Conservation (phyloP, 1,284 basidiomycete genomes). For the Wolfiporia cocos region DNA sequence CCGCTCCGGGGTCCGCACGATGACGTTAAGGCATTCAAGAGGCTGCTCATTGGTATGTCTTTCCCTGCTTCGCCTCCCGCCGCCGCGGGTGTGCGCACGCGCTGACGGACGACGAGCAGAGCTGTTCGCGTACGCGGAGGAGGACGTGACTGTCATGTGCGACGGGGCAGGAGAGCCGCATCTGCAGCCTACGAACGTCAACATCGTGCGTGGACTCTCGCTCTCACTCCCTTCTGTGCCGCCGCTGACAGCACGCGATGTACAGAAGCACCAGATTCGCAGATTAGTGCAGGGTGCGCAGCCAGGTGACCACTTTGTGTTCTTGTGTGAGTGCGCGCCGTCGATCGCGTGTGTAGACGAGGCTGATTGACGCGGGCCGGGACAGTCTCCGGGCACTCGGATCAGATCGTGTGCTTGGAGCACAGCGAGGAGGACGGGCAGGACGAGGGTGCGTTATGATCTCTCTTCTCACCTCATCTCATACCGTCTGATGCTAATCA, state of each 20-base stretch:
- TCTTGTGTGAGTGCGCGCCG: conserved; percentile 15
- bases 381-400: conserved; percentile 16
- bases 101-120: neutral
- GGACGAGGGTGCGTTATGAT: conserved; percentile 28
- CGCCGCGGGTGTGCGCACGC: too few relatives aligned
- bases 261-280: conserved; percentile 8
- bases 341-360: too few relatives aligned
- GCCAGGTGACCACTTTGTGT: conserved; percentile 12
- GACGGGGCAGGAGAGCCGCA: too few relatives aligned
- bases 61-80: too few relatives aligned
- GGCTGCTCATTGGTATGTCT: conserved; percentile 11
- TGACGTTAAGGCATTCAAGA: conserved; percentile 7
- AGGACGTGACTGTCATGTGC: conserved; percentile 10
- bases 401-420: conserved; percentile 10
- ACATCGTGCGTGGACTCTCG: too few relatives aligned
- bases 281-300: conserved; percentile 9
- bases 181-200: too few relatives aligned
- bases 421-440: conserved; percentile 14
- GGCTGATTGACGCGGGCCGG: too few relatives aligned
- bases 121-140: conserved; percentile 7
- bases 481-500: too few relatives aligned
- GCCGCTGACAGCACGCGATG: too few relatives aligned
- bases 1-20: conserved; percentile 7
- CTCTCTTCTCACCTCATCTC: too few relatives aligned
- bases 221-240: too few relatives aligned